These are phyloP conservation scores for Hypoxylon sp. DNA, from an alignment of 2,329 filamentous ascomycete genomes.

Conservation along the genomic window DNA sequence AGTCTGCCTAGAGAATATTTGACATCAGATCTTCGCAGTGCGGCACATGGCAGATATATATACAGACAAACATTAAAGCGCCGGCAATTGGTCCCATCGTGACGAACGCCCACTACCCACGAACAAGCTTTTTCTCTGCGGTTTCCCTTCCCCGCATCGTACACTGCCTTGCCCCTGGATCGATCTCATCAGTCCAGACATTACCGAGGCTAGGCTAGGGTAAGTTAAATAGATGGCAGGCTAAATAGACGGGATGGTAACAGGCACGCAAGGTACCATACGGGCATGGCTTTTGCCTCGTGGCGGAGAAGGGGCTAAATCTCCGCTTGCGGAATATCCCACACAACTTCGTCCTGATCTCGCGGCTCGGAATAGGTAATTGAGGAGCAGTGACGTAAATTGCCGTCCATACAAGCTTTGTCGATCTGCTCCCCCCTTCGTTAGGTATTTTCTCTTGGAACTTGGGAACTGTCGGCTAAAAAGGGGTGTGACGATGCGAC, in stretches of 20 bases:
- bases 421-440: slow-evolving; percentile 18
- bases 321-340: slow-evolving; percentile 13
- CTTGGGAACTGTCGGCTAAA: slow-evolving; percentile 24
- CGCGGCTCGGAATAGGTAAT: slow-evolving; percentile 8
- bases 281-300: not conserved
- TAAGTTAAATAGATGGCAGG: slow-evolving; percentile 1
- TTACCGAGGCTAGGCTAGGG: slow-evolving; percentile 4
- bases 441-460: no score
- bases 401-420: slow-evolving; percentile 38
- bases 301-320: not conserved
- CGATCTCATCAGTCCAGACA: slow-evolving; percentile 10
- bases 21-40: not conserved
- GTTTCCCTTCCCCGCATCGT: slow-evolving; percentile 29
- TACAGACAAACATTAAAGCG: slow-evolving; percentile 16
- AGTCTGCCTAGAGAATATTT: slow-evolving; percentile 5
- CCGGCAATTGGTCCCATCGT: slow-evolving; percentile 19
- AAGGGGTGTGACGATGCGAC: no score
- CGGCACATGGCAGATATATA: slow-evolving; percentile 1
- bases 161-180: slow-evolving; percentile 23
- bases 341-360: not conserved
- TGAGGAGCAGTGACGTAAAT: slow-evolving; percentile 21
- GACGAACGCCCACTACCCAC: slow-evolving; percentile 15
- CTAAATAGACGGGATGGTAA: slow-evolving; percentile 14
- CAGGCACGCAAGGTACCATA: slow-evolving; percentile 16
- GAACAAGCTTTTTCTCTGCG: slow-evolving; percentile 26